Evolutionary conservation across 441 rosid species (phyloP), one percentile per base, ranked within the genome.

Genomic region (Bocquillonia castaneifolia): DNA sequence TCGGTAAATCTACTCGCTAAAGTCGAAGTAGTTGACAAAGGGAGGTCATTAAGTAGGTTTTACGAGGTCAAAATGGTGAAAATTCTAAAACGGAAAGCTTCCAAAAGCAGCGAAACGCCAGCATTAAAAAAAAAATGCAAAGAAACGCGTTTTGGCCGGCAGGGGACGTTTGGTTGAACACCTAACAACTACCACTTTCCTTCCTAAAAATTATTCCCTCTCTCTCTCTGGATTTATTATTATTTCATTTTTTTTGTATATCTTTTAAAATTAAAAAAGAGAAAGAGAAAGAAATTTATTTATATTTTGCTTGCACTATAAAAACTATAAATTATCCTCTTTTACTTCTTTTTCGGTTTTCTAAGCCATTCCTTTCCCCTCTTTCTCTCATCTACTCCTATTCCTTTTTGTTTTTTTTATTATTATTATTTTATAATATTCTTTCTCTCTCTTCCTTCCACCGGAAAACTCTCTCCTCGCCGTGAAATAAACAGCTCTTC

Each of bases 131-230:
- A 6, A 2, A 45, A 42, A 34, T 22, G 63, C 7, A 62, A 67
- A 59, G 59, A 78, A 83, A 82, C 91, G 92, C 93, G 91, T 85
- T 84, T 86, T 79, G 83, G 94, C 83, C 88, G 89, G 91, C 87
- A 64, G 70, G 73, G 82, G 26, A 3, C 83, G 86, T 88, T 88
- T 92, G 94, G 98, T 89, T 90, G 95, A 92, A 92, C 80, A 92
- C 97, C 97, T 82, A 87, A 87, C 92, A 77, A 87, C 96, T 69
- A 85, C 93, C 87, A 71, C 92, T 84, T 80, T 83, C 84, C 84
- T 79, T 80, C 81, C 2, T 12, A 6, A 62, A 85, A 75, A 74
- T 61, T 69, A 76, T 44, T 73, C 78, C 79, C 63, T 69, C 76
- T 62, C 76, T 69, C 60, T 67, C 26, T 60, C 53, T 59, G 5